phyloP scores from a whole-genome alignment of 176 grass and related monocot genomes.

The Bonia amplexicaulis region DNA sequence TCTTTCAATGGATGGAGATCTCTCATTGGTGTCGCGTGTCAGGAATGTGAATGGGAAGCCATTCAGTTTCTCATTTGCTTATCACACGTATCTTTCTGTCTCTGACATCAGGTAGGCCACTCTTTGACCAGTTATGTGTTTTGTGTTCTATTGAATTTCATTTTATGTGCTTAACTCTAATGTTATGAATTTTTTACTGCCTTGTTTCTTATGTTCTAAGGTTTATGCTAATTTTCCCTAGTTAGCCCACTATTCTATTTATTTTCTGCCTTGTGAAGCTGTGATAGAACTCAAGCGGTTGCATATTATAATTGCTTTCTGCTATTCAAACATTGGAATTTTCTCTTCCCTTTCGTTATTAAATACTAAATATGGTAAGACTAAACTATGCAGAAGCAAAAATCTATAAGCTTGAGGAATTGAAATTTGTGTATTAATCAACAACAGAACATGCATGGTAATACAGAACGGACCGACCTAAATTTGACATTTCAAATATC shows the following conservation, averaged over 20 bases:
- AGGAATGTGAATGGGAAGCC: slow-evolving; percentile 82
- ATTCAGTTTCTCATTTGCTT: slow-evolving; percentile 93
- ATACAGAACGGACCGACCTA: not conserved
- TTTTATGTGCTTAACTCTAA: not conserved
- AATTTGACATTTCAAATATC: not conserved
- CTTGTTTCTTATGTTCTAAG: not conserved
- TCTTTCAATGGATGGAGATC: slow-evolving; percentile 68
- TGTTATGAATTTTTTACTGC: not conserved
- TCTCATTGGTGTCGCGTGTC: slow-evolving; percentile 63
- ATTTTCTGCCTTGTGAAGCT: no score
- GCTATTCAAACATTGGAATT: no score
- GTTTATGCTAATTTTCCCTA: not conserved
- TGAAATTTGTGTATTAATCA: not conserved
- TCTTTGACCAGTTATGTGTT: not conserved
- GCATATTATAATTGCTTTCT: no score
- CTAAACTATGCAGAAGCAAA: not conserved
- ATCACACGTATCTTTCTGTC: slow-evolving; percentile 89
- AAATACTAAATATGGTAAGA: not conserved
- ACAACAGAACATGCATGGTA: not conserved
- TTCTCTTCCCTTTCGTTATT: not conserved
- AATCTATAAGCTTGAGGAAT: not conserved
- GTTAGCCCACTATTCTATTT: not conserved
- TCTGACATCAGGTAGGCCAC: slow-evolving; percentile 85
- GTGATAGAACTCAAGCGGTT: no score
- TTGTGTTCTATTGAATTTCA: not conserved